phyloP scores from a whole-genome alignment of 352 stramenopile species.

The Pythium diclinum region DNA sequence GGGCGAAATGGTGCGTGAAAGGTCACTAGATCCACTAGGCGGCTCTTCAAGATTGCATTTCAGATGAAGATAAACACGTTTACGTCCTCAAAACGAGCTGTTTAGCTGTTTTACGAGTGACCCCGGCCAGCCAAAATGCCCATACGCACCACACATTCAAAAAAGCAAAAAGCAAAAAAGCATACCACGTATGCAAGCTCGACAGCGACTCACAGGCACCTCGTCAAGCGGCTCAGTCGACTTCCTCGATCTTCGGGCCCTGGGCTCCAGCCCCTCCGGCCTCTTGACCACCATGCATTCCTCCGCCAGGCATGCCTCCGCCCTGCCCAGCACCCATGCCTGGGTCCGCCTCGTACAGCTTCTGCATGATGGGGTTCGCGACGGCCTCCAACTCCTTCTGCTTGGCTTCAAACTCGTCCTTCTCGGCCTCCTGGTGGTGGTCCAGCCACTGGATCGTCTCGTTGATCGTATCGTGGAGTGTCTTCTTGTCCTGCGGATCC shows the following conservation, averaged over 20 bases:
- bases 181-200: no score
- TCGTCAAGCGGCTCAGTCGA: constrained; percentile 37
- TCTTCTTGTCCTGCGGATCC: constrained; percentile 87
- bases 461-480: constrained; percentile 90
- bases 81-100: not conserved
- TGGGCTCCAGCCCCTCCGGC: constrained; percentile 32
- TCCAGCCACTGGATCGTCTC: constrained; percentile 98
- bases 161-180: no score
- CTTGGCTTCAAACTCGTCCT: constrained; percentile 87
- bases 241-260: constrained; percentile 68
- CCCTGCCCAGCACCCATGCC: constrained; percentile 24
- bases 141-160: no score
- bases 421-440: constrained; percentile 78
- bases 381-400: constrained; percentile 89
- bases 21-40: not conserved
- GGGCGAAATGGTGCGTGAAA: not conserved
- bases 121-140: no score
- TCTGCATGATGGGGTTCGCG: constrained; percentile 87
- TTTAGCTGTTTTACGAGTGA: no score
- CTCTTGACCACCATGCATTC: not conserved
- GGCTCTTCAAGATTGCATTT: constrained; percentile 20
- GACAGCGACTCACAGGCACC: no score
- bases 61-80: constrained; percentile 7
- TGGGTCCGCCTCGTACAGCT: constrained; percentile 65
- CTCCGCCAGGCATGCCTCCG: constrained; percentile 40